Evolutionary conservation across 805 yeast genomes (phyloP).

Genomic region (Lipomyces oligophaga): DNA sequence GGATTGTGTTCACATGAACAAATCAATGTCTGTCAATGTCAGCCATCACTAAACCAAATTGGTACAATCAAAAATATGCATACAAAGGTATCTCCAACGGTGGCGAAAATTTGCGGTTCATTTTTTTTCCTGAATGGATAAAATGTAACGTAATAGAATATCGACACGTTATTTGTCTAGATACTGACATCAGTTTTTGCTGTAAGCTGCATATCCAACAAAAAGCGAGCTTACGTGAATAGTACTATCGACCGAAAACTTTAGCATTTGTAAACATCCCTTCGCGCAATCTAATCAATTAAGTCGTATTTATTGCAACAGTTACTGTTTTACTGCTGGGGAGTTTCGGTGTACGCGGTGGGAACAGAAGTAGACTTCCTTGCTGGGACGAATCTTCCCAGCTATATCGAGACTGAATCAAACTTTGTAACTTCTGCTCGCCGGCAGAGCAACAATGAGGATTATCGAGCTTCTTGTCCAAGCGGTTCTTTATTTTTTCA

Average conservation of each 20-base stretch:
- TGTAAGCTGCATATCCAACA: neutral
- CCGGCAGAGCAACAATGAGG: too few species aligned
- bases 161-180: constrained; percentile 15
- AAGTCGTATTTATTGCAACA: too few species aligned
- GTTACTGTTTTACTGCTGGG: too few species aligned
- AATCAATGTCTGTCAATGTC: constrained; percentile 9
- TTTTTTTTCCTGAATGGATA: constrained; percentile 6
- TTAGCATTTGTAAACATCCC: constrained; percentile 4
- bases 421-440: too few species aligned
- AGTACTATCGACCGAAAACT: constrained; percentile 6
- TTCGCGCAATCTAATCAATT: too few species aligned
- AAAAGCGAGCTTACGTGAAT: constrained; percentile 6
- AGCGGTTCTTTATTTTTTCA: constrained; percentile 4
- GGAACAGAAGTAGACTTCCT: too few species aligned
- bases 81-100: constrained; percentile 21
- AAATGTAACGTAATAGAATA: constrained; percentile 20
- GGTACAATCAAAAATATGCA: neutral
- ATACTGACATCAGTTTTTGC: too few species aligned
- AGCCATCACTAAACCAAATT: neutral
- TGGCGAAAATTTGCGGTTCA: constrained; percentile 18
- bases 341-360: too few species aligned
- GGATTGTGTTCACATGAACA: constrained; percentile 5
- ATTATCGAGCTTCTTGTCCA: constrained; percentile 9
- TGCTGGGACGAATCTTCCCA: too few species aligned
- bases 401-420: too few species aligned